Conservation (phyloP, 176 grass and related monocot species). For the Pharus latifolius region DNA sequence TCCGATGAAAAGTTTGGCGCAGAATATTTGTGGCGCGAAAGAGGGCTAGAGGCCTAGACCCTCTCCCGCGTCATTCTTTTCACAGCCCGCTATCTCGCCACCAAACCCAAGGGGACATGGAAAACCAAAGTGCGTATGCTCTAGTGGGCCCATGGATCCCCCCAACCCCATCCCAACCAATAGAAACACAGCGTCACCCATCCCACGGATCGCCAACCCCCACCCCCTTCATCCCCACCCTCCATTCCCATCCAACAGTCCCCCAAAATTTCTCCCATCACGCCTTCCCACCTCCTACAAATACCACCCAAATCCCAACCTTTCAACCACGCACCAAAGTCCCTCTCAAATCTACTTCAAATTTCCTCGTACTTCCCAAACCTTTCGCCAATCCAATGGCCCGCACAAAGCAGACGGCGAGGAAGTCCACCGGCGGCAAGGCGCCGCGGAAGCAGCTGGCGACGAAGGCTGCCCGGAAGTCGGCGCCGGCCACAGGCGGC, state of each 20-base stretch:
- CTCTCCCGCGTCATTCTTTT: too few species aligned
- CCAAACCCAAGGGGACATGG: background rate
- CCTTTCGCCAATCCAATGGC: conserved; percentile 24
- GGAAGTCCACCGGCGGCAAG: conserved; percentile 73
- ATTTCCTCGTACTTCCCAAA: background rate
- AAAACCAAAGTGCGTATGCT: background rate
- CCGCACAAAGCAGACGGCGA: conserved; percentile 65
- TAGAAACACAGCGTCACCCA: background rate
- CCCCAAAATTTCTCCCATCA: background rate
- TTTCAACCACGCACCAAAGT: background rate
- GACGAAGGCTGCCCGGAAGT: conserved; percentile 74
- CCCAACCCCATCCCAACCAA: background rate
- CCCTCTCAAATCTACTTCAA: background rate
- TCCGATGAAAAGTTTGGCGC: too few species aligned
- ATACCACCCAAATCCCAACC: background rate
- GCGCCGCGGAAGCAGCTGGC: conserved; percentile 70
- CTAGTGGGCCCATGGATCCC: background rate
- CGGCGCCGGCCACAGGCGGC: conserved; percentile 48
- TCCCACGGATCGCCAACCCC: background rate
- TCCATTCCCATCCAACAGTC: background rate
- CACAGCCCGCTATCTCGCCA: background rate
- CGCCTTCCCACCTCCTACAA: background rate
- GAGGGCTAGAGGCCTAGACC: too few species aligned
- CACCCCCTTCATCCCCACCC: background rate
- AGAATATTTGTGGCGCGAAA: too few species aligned